Evolutionary conservation across 352 stramenopile genomes (phyloP).

Genomic region (Poterioochromonas sp.): DNA sequence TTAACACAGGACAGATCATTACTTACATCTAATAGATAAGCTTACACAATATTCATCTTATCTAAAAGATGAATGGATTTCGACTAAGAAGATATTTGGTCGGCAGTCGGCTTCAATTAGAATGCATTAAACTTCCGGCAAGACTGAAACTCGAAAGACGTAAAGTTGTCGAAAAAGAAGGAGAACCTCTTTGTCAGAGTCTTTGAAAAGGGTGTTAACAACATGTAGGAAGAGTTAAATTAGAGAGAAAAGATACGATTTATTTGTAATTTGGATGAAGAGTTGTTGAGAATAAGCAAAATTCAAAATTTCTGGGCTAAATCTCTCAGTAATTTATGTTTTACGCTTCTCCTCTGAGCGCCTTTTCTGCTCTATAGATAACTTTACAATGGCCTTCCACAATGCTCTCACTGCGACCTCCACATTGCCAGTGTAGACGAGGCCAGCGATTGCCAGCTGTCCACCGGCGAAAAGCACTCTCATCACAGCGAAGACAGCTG

Average conservation of each 20-base stretch:
- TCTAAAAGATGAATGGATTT: neutral
- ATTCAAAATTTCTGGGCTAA: no score
- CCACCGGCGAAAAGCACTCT: constrained; percentile 4
- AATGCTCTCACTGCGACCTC: neutral
- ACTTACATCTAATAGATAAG: neutral
- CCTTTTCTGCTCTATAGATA: constrained; percentile 27
- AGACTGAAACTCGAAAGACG: neutral
- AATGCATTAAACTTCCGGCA: neutral
- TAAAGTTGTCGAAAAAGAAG: no score
- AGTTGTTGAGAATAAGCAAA: no score
- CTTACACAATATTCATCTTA: neutral
- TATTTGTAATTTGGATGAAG: no score
- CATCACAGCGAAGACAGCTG: constrained; percentile 17
- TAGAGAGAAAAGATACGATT: no score
- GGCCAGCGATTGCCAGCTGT: neutral
- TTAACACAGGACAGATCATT: no score
- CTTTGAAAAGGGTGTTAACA: no score
- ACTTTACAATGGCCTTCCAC: constrained; percentile 34
- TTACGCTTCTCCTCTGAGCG: no score
- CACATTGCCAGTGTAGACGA: constrained; percentile 25
- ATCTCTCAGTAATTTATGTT: no score
- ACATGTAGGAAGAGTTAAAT: no score
- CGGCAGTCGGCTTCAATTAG: neutral
- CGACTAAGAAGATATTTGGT: neutral
- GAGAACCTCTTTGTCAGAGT: no score